A percentile compares a stretch with the other conserved stretches of the same genome.
These are phyloP conservation scores for Exserohilum rostratum DNA, from an alignment of 2,329 filamentous ascomycete species.

Conservation along the genomic window DNA sequence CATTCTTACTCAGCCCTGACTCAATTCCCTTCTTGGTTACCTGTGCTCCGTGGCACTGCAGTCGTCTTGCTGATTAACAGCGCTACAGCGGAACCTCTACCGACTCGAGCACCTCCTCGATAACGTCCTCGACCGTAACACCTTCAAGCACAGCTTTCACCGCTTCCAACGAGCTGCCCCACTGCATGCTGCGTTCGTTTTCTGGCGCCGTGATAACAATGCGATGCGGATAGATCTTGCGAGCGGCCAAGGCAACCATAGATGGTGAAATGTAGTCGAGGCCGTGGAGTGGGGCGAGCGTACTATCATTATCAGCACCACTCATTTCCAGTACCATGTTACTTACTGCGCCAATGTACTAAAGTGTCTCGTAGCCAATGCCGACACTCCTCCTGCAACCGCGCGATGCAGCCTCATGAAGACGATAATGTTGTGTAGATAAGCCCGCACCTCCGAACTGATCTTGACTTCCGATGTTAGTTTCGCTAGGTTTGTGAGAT, in stretches of 20 bases:
- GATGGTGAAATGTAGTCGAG: slow-evolving; percentile 83
- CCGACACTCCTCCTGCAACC: slow-evolving; percentile 77
- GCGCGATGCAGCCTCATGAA: slow-evolving; percentile 89
- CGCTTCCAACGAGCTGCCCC: slow-evolving; percentile 79
- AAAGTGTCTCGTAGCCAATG: slow-evolving; percentile 79
- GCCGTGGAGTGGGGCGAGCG: slow-evolving; percentile 80
- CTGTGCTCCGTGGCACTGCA: neutral
- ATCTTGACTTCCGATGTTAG: slow-evolving; percentile 65
- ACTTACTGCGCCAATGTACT: slow-evolving; percentile 65
- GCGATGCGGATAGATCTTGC: slow-evolving; percentile 87
- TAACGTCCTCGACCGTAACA: slow-evolving; percentile 60
- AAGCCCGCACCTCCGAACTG: slow-evolving; percentile 78
- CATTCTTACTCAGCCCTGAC: slow-evolving; percentile 35
- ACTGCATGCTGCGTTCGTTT: slow-evolving; percentile 87
- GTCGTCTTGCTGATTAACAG: neutral
- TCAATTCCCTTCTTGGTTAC: neutral
- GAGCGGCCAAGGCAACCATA: slow-evolving; percentile 78
- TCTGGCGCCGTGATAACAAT: slow-evolving; percentile 72
- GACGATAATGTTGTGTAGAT: slow-evolving; percentile 84
- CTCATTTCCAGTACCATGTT: neutral
- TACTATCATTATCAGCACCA: slow-evolving; percentile 52
- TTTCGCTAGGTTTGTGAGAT: slow-evolving; percentile 65
- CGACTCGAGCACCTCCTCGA: slow-evolving; percentile 63
- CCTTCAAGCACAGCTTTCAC: slow-evolving; percentile 70
- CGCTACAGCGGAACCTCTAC: slow-evolving; percentile 61